Percentiles rank a stretch among this genome's conserved stretches.
phyloP scores from a whole-genome alignment of 768 basidiomycete genomes.

The Tricholomella constricta region DNA sequence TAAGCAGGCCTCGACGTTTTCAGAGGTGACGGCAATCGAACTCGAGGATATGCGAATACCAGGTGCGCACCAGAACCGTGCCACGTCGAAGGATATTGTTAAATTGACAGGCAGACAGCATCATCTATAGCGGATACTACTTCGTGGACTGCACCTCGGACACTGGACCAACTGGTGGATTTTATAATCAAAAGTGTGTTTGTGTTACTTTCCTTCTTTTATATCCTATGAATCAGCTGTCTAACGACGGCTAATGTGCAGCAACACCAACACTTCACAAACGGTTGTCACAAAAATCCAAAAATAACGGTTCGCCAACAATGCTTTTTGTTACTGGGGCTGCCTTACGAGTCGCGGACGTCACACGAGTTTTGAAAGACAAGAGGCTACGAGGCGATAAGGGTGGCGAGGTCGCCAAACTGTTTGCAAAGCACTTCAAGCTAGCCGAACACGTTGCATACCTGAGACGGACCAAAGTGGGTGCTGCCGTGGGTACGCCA shows the following conservation, averaged over 20 bases:
- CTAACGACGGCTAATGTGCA: constrained; percentile 26
- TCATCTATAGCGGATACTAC: constrained; percentile 75
- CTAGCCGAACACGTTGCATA: constrained; percentile 84
- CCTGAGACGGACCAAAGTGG: constrained; percentile 82
- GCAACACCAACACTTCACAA: constrained; percentile 68
- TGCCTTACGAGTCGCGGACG: constrained; percentile 91
- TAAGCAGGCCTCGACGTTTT: constrained; percentile 70
- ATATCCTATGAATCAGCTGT: neutral
- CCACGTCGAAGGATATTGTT: constrained; percentile 32
- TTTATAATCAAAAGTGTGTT: constrained; percentile 75
- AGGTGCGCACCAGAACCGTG: constrained; percentile 47
- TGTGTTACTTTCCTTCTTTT: neutral
- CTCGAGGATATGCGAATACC: constrained; percentile 78
- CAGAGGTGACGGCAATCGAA: constrained; percentile 74
- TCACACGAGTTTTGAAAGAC: constrained; percentile 73
- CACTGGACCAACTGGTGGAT: constrained; percentile 67
- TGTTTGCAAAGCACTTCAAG: constrained; percentile 96
- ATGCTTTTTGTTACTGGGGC: constrained; percentile 83
- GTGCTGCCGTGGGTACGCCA: constrained; percentile 90
- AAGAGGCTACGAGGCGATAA: constrained; percentile 75
- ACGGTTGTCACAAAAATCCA: constrained; percentile 75
- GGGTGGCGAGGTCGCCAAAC: constrained; percentile 89
- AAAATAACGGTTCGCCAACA: constrained; percentile 81
- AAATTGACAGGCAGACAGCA: constrained; percentile 62
- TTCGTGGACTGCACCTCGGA: constrained; percentile 69